phyloP scores from a whole-genome alignment of 2,329 filamentous ascomycete genomes.

The Phaeoacremonium minimum region DNA sequence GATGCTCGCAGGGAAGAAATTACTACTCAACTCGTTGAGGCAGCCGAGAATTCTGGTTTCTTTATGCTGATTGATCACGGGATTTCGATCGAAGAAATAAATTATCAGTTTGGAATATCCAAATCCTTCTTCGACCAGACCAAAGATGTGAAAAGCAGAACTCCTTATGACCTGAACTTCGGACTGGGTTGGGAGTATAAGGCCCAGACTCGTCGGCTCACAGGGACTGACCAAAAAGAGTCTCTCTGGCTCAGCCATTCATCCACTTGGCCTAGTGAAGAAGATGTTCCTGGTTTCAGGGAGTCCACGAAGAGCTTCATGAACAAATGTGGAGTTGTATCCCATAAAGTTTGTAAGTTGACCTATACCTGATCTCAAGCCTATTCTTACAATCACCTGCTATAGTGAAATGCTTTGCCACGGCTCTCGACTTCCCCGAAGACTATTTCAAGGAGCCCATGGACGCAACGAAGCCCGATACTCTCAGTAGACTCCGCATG shows the following conservation, averaged over 20 bases:
- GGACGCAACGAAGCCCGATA: slow-evolving; percentile 34
- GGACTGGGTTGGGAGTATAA: slow-evolving; percentile 52
- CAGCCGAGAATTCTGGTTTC: slow-evolving; percentile 48
- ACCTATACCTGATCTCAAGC: background rate
- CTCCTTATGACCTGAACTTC: slow-evolving; percentile 36
- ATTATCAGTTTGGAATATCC: slow-evolving; percentile 7
- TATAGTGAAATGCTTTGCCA: slow-evolving; percentile 39
- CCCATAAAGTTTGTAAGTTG: slow-evolving; percentile 33
- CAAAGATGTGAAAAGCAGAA: slow-evolving; percentile 35
- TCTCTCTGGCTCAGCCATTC: slow-evolving; percentile 51
- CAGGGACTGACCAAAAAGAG: slow-evolving; percentile 47
- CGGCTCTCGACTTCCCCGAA: slow-evolving; percentile 41
- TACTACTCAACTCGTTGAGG: slow-evolving; percentile 37
- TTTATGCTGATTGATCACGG: slow-evolving; percentile 33
- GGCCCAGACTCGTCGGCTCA: slow-evolving; percentile 43
- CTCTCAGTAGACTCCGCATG: slow-evolving; percentile 42
- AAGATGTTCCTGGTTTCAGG: slow-evolving; percentile 34
- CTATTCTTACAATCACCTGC: background rate
- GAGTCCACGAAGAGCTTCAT: slow-evolving; percentile 36
- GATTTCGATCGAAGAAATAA: slow-evolving; percentile 29
- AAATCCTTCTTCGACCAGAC: slow-evolving; percentile 40
- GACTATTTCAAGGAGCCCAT: slow-evolving; percentile 45
- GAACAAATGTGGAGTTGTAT: slow-evolving; percentile 38
- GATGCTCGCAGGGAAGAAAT: slow-evolving; percentile 41
- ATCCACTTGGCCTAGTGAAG: slow-evolving; percentile 36